Evolutionary conservation across 371 early-diverging fungal species (phyloP), one percentile per base, ranked within the genome.

Genomic region (Actinomortierella wolfii): DNA sequence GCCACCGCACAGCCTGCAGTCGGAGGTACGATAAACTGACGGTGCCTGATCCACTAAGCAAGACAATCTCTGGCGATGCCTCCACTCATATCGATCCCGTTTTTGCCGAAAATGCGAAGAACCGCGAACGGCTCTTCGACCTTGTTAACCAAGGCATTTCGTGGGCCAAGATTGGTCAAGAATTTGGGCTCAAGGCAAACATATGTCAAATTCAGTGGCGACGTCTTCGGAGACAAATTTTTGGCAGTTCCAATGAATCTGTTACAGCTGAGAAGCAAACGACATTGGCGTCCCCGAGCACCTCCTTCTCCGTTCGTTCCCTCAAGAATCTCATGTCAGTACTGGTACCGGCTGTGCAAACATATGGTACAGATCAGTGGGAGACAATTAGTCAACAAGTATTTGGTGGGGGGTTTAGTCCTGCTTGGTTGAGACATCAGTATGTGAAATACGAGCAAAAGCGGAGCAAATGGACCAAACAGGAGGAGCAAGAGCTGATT

Each of bases 1-100:
- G 57, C 11, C 59, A 59, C 26, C 63, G 68, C 17, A 62, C 62
- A 48, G 59, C 63, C 21, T 68, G 68, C 40, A 68, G 59, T 44
- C 59, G 60, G 18, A 58, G 68, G 5, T 68, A 56, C 40, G 57
- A 68, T 39, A 4, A 34, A 11, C 34, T 34, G 34, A 6, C 34
- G 4, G 11, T 34, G 34, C 4, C 4, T 11, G 34, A 11, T 34
- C 11, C 7, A 11, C 34, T 11, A 34, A 34, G 34, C 34, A 11
- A 34, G 7, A 11, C 11, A 34, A 11, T 34, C 4, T 4, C 4
- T 4, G 4, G 34, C 11, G 34, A 34, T 34, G 11, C 7, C 11
- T 6, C 34, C 34, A 11, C 7, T 34, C 34, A 34, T 6, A 34
- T 34, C 11, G 11, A 34, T 34, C 34, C 34, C 34, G 11, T 34